Conservation (phyloP, 2,329 filamentous ascomycete genomes). For the Penicillium rolfsii region DNA sequence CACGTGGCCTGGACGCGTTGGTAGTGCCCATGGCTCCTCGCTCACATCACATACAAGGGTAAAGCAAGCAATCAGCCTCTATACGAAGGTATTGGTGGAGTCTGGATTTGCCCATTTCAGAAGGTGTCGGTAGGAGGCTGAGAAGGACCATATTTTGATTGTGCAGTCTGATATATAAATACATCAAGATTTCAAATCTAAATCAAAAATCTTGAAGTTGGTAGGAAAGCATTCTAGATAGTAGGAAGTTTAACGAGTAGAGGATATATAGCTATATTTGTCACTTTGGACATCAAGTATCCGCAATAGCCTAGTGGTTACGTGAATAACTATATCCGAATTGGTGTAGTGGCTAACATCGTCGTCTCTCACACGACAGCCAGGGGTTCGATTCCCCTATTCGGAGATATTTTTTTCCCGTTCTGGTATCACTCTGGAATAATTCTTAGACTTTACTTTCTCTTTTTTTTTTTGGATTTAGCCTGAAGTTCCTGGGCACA, state of each 20-base stretch:
- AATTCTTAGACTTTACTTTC: neutral
- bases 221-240: neutral
- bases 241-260: too few relatives aligned
- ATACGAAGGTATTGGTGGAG: too few relatives aligned
- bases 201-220: neutral
- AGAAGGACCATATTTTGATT: neutral
- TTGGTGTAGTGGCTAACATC: constrained; percentile 39
- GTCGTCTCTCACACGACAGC: constrained; percentile 36
- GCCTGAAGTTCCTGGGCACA: too few relatives aligned
- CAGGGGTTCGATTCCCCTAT: constrained; percentile 37
- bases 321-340: constrained; percentile 19
- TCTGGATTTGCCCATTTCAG: too few relatives aligned
- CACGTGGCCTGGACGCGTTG: constrained; percentile 11
- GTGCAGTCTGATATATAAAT: neutral
- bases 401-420: constrained; percentile 24
- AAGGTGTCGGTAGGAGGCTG: too few relatives aligned
- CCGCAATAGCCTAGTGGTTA: neutral
- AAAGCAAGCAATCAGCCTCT: too few relatives aligned
- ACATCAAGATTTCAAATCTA: neutral
- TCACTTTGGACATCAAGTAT: neutral
- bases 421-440: neutral
- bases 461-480: neutral
- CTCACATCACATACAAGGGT: too few relatives aligned
- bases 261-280: neutral
- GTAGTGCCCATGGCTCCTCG: too few relatives aligned